These are phyloP conservation scores for Solanum chaucha DNA, from an alignment of 257 asterid genomes.

Conservation along the genomic window DNA sequence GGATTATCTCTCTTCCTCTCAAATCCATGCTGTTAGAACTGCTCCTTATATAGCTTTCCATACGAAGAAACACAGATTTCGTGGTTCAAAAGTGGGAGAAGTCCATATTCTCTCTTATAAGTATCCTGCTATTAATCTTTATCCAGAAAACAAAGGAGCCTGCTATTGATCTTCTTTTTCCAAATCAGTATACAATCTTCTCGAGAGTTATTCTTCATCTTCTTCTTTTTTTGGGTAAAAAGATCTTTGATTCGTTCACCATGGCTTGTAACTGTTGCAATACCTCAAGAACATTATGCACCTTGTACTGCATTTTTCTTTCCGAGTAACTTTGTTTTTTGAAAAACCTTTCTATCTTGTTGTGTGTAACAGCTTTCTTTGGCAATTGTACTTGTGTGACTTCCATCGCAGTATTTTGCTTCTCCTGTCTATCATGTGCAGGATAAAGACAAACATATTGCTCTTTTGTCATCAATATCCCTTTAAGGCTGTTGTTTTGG, in stretches of 20 bases:
- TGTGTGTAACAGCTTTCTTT: neutral
- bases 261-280: neutral
- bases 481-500: neutral
- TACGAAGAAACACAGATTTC: neutral
- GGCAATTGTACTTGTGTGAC: neutral
- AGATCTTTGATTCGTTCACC: neutral
- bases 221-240: neutral
- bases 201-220: neutral
- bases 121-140: neutral
- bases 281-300: neutral
- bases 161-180: neutral
- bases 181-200: neutral
- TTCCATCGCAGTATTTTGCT: neutral
- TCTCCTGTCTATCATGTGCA: neutral
- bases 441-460: neutral
- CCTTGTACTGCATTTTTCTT: neutral
- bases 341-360: neutral
- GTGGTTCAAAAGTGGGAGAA: neutral
- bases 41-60: neutral
- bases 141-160: neutral
- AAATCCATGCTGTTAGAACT: neutral
- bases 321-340: neutral
- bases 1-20: neutral
- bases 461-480: neutral
- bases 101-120: neutral